These are phyloP conservation scores for Erigeron canadensis DNA, from an alignment of 129 eudicot genomes.

Conservation along the genomic window DNA sequence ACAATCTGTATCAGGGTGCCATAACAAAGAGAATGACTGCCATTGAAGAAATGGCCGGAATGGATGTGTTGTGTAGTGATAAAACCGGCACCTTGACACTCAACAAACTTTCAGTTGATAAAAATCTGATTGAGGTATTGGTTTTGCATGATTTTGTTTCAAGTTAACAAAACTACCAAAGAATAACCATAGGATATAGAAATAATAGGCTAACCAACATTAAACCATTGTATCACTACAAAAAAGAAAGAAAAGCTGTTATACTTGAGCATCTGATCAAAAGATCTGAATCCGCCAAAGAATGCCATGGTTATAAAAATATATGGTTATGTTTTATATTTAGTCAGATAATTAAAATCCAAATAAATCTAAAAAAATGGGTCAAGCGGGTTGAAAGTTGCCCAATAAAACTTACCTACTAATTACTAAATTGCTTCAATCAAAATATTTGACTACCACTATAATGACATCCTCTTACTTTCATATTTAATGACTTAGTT, in stretches of 20 bases:
- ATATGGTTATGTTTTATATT: neutral
- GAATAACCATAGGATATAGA: neutral
- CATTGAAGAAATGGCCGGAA: slow-evolving; percentile 63
- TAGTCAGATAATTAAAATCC: neutral
- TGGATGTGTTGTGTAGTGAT: slow-evolving; percentile 68
- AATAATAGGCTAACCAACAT: neutral
- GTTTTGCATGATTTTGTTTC: neutral
- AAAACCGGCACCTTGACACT: slow-evolving; percentile 60
- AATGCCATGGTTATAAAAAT: neutral
- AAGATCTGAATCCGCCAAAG: neutral
- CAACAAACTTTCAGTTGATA: slow-evolving; percentile 56
- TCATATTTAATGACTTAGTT: too few relatives aligned
- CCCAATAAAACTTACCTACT: too few relatives aligned
- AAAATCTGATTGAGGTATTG: slow-evolving; percentile 48
- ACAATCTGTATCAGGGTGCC: slow-evolving; percentile 39
- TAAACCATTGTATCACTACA: neutral
- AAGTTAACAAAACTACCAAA: neutral
- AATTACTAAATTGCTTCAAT: neutral
- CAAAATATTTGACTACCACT: neutral
- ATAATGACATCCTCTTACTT: too few relatives aligned
- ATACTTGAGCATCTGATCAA: neutral
- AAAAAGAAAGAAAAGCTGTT: too few relatives aligned
- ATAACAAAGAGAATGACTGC: slow-evolving; percentile 65
- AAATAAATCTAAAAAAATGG: neutral
- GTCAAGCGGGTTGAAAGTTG: too few relatives aligned